phyloP scores from a whole-genome alignment of 2,329 filamentous ascomycete species.

The Claviceps africana region DNA sequence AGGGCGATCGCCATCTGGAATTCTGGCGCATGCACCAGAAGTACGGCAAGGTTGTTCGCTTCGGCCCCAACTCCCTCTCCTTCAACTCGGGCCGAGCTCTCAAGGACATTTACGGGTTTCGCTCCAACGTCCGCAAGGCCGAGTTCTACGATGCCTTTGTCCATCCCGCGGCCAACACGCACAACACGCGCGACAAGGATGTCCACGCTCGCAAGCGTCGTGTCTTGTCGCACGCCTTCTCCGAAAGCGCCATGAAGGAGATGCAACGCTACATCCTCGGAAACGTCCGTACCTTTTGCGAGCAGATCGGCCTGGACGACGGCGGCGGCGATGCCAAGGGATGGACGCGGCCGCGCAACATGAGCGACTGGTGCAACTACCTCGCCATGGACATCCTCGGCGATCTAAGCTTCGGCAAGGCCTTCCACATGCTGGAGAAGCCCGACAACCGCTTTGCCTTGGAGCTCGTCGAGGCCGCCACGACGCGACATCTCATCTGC shows the following conservation, averaged over 20 bases:
- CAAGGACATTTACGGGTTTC: constrained; percentile 52
- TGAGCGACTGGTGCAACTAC: constrained; percentile 49
- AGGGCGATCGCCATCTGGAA: constrained; percentile 60
- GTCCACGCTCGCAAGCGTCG: constrained; percentile 57
- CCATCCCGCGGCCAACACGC: constrained; percentile 57
- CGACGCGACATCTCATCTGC: constrained; percentile 55
- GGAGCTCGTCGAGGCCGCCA: constrained; percentile 51
- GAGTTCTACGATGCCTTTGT: constrained; percentile 63
- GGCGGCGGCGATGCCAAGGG: constrained; percentile 30
- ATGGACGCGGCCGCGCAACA: constrained; percentile 46
- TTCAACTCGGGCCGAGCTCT: constrained; percentile 60
- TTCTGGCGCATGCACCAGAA: constrained; percentile 56
- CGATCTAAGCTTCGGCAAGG: constrained; percentile 47
- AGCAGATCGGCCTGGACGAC: constrained; percentile 32
- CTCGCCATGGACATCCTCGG: constrained; percentile 50
- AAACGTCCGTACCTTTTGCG: constrained; percentile 54
- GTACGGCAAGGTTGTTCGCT: constrained; percentile 63
- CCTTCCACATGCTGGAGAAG: constrained; percentile 46
- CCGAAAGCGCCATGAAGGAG: constrained; percentile 49
- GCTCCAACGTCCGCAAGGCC: constrained; percentile 50
- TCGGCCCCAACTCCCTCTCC: constrained; percentile 62
- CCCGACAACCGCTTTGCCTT: constrained; percentile 52
- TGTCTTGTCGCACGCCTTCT: constrained; percentile 59
- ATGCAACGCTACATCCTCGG: constrained; percentile 54
- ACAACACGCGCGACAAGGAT: constrained; percentile 55